phyloP scores from a whole-genome alignment of 768 basidiomycete species.

The Chalciporus pseudorubinellus region DNA sequence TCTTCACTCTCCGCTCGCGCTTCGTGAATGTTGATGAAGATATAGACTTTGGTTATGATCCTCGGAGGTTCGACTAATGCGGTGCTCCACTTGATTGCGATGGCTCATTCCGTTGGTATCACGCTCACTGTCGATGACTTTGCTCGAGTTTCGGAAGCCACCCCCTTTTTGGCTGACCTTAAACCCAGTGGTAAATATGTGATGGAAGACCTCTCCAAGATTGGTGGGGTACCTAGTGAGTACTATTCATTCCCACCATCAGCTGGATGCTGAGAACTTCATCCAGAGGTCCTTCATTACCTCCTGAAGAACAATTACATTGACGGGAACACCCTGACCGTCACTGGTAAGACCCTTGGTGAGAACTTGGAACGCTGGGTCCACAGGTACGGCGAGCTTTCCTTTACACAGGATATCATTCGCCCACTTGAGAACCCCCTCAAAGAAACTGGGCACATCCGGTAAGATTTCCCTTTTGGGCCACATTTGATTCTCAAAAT shows the following conservation, averaged over 20 bases:
- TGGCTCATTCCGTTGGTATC: slow-evolving; percentile 94
- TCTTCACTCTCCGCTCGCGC: slow-evolving; percentile 3
- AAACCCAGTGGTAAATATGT: slow-evolving; percentile 98
- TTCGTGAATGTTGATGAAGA: slow-evolving; percentile 2
- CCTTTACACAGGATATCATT: slow-evolving; percentile 77
- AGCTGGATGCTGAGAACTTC: background rate
- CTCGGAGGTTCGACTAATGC: slow-evolving; percentile 98
- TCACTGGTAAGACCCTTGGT: slow-evolving; percentile 85
- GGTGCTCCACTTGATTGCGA: slow-evolving; percentile 93
- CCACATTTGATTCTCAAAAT: slow-evolving; percentile 2
- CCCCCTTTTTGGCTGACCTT: slow-evolving; percentile 93
- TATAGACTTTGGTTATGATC: slow-evolving; percentile 90
- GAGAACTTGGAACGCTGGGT: slow-evolving; percentile 93
- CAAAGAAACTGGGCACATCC: slow-evolving; percentile 85
- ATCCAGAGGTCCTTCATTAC: slow-evolving; percentile 77
- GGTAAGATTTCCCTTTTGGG: slow-evolving; percentile 42
- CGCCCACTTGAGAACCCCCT: slow-evolving; percentile 85
- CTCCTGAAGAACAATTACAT: slow-evolving; percentile 85
- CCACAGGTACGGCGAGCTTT: slow-evolving; percentile 73
- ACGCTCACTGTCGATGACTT: slow-evolving; percentile 88
- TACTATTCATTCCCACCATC: slow-evolving; percentile 8
- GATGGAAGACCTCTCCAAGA: slow-evolving; percentile 95
- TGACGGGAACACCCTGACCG: slow-evolving; percentile 87
- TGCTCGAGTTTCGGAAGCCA: slow-evolving; percentile 88
- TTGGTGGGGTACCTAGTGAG: slow-evolving; percentile 95